Base-by-base conservation (phyloP, 371 early-diverging fungal species). In the Fennellomyces sp. region DNA sequence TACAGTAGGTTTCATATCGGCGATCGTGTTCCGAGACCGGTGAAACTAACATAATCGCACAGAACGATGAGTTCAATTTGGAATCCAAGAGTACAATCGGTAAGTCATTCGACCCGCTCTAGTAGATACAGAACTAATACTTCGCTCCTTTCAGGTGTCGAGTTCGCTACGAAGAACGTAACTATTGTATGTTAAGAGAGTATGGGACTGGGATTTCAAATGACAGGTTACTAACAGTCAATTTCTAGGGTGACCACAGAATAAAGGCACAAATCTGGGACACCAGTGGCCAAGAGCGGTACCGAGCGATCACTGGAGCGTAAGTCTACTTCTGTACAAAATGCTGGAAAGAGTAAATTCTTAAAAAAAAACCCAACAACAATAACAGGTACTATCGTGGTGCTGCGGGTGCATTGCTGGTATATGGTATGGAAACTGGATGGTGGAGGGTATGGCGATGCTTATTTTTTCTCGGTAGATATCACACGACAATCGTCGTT, bases 61-160 rank as follows among this genome's bases (percentile, higher is more conserved):
- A 69, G 69, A 61, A 52, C 56, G 92, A 97, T 80, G 96, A 96
- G 75, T 98, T 98, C 82, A 92, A 90, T 73, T 68, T 94, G 65
- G 96, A 95, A 68, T 93, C 95, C 54, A 97, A 97, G 75, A 95
- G 98, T n/a, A 99, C 99, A 53, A 98, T 99, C 64, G 99, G 99
- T 60, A 58, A 61, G 57, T 28, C 13, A 39, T 0, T 39, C 17
- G 13, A 27, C 12, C 13, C 33, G 21, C 26, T 21, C 42, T 47
- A 29, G 50, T 17, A 10, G 54, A 29, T 53, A 15, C n/a, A 15
- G 25, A 30, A 25, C 29, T 51, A 45, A 29, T 29, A 65, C 11
- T 45, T 39, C 17, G n/a, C 35, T 11, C n/a, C 52, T 45, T 28
- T 21, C 61, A 64, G 81, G 82, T 29, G 78, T 84, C 25, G 84